Base-by-base conservation (phyloP, 257 asterid genomes). In the Nicotiana knightiana region DNA sequence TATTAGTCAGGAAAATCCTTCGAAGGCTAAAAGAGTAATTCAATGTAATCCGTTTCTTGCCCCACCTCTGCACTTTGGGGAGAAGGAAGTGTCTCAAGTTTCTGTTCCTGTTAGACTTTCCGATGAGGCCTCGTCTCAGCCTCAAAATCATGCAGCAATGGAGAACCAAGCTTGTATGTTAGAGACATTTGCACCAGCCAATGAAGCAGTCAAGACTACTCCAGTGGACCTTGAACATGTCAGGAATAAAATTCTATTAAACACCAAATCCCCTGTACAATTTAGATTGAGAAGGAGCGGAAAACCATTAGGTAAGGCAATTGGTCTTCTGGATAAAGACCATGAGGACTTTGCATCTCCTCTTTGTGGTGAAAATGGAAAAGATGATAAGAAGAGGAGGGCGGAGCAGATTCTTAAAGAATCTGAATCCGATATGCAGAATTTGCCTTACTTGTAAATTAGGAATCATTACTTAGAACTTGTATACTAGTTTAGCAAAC, bases 11-110 rank as follows among this genome's bases (percentile, higher is more conserved):
- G 89, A 84, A 54, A 88, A 90, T 86, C 87, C 82, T 61, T 82
- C 86, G 15, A 88, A 83, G 90, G 89, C 84, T 24, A 89, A 85
- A 83, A 82, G 87, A 76, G 82, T 84, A 28, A 81, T 83, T 30
- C 93, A 86, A 67, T 83, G 84, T 80, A 92, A 93, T 81, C 97
- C 94, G 17, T 93, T 90, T 90, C 92, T 93, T 86, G 89, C 90
- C 2, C 82, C 87, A 1, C 98, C 98, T 67, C 87, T 93, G 81
- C 96, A 86, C 17, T 85, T 43, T 76, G 87, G 91, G 86, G 97
- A 92, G 81, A 92, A 85, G 84, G 93, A 89, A 82, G 89, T 86
- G 5, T 76, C 85, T 39, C 82, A 90, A 83, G 92, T 94, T 84
- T 86, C 85, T 80, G 82, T 88, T 79, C 96, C 96, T 12, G 84